Percentiles rank a stretch among this genome's conserved stretches.
These are phyloP conservation scores for Hypholoma fasciculare DNA, from an alignment of 768 basidiomycete species.

Conservation along the genomic window DNA sequence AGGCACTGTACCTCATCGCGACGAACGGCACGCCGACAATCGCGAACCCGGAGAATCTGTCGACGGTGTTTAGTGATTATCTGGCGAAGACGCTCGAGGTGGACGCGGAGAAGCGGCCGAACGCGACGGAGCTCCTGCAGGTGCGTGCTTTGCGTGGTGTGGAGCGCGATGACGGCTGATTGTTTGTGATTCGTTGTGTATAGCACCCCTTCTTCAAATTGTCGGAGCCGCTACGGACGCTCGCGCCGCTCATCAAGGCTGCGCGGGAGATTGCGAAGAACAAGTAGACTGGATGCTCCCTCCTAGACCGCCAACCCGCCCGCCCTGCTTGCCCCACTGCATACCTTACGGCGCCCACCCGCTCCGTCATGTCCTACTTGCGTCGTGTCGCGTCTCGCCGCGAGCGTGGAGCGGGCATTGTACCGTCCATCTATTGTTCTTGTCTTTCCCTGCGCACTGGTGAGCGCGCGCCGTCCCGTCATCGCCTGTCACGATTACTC, in stretches of 20 bases:
- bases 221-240: constrained; percentile 82
- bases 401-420: constrained; percentile 8
- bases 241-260: constrained; percentile 90
- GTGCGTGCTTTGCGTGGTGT: constrained; percentile 35
- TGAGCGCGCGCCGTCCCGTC: neutral
- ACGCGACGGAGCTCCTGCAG: constrained; percentile 76
- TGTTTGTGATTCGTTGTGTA: neutral
- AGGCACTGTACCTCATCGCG: constrained; percentile 96
- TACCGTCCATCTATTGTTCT: constrained; percentile 24
- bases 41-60: constrained; percentile 79
- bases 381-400: neutral
- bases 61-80: constrained; percentile 85
- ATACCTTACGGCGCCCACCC: neutral
- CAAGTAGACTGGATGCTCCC: constrained; percentile 29
- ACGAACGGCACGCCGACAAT: constrained; percentile 98
- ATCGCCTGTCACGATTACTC: neutral
- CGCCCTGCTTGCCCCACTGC: neutral
- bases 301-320: neutral
- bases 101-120: constrained; percentile 91
- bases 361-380: neutral
- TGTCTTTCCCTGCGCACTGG: constrained; percentile 12
- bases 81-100: constrained; percentile 88
- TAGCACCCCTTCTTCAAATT: constrained; percentile 89
- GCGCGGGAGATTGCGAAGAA: constrained; percentile 84
- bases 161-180: neutral